phyloP scores from a whole-genome alignment of 768 basidiomycete genomes.

The Saitozyma podzolica region DNA sequence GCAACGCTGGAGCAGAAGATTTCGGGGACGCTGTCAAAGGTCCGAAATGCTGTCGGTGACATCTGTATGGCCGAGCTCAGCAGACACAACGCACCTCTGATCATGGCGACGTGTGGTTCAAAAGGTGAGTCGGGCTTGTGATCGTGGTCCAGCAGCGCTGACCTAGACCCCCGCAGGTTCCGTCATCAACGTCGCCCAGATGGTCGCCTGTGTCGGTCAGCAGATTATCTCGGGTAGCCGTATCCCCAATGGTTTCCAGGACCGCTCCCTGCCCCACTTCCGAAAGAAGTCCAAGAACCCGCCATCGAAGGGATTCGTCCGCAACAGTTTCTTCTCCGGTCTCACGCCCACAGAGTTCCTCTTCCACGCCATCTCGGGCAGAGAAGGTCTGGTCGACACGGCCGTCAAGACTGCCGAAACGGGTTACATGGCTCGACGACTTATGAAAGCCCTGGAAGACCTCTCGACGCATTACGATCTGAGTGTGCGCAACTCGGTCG shows the following conservation, averaged over 20 bases:
- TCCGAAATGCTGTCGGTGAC: constrained; percentile 92
- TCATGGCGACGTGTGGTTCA: constrained; percentile 99
- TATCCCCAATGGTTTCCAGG: constrained; percentile 98
- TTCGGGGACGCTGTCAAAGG: constrained; percentile 86
- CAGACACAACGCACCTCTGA: constrained; percentile 90
- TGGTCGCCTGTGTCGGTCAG: constrained; percentile 99
- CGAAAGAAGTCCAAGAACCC: constrained; percentile 95
- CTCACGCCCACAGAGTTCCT: constrained; percentile 91
- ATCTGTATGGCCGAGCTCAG: constrained; percentile 99
- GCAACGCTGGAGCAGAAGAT: constrained; percentile 96
- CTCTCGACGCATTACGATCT: constrained; percentile 93
- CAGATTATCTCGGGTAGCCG: constrained; percentile 98
- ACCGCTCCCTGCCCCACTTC: constrained; percentile 97
- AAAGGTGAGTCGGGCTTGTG: constrained; percentile 65
- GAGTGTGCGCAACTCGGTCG: constrained; percentile 89
- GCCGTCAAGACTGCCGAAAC: constrained; percentile 99
- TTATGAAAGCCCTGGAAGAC: constrained; percentile 99
- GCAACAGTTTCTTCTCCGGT: constrained; percentile 94
- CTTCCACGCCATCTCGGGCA: constrained; percentile 97
- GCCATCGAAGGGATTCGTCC: constrained; percentile 95
- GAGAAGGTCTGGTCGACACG: constrained; percentile 97
- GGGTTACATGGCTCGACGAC: constrained; percentile 96
- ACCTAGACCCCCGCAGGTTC: constrained; percentile 65
- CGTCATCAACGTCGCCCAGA: constrained; percentile 98
- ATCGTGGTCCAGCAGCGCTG: constrained; percentile 15